Evolutionary conservation across 305 asterid species (phyloP).

Genomic region (Fraxinus velutina): DNA sequence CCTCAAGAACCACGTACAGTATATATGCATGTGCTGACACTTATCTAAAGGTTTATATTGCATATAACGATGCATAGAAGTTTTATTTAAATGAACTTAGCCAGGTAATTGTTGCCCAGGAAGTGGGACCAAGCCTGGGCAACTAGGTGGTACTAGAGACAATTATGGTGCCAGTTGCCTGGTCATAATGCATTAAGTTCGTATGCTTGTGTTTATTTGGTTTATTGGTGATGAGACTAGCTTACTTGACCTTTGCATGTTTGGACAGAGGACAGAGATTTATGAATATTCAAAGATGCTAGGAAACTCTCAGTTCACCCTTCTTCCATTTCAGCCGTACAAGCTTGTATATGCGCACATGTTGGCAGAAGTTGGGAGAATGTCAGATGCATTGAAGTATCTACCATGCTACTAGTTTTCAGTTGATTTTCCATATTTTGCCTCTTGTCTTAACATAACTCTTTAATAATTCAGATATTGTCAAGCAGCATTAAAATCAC

Average conservation of each 20-base stretch:
- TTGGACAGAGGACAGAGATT: slow-evolving; percentile 79
- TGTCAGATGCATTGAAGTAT: slow-evolving; percentile 84
- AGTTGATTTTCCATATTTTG: slow-evolving; percentile 12
- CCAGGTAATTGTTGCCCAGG: background rate
- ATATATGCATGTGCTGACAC: background rate
- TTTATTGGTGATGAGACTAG: slow-evolving; percentile 16
- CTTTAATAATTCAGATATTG: slow-evolving; percentile 52
- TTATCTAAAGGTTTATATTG: background rate
- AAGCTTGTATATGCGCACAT: slow-evolving; percentile 89
- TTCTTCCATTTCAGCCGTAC: slow-evolving; percentile 90
- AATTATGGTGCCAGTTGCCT: slow-evolving; percentile 6
- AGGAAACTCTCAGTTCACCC: slow-evolving; percentile 88
- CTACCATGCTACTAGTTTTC: slow-evolving; percentile 25
- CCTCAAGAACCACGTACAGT: background rate
- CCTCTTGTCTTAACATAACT: slow-evolving; percentile 23
- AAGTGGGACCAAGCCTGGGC: slow-evolving; percentile 21
- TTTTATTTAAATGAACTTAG: background rate
- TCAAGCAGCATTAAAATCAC: slow-evolving; percentile 68
- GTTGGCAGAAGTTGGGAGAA: slow-evolving; percentile 97
- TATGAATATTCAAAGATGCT: slow-evolving; percentile 78
- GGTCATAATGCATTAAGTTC: background rate
- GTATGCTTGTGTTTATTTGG: background rate
- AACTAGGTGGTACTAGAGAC: slow-evolving; percentile 1
- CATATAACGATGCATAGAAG: background rate
- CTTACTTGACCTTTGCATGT: slow-evolving; percentile 33